Percentiles rank a stretch among this genome's conserved stretches.
These are phyloP conservation scores for Podaxis pistillaris DNA, from an alignment of 768 basidiomycete species.

Conservation along the genomic window DNA sequence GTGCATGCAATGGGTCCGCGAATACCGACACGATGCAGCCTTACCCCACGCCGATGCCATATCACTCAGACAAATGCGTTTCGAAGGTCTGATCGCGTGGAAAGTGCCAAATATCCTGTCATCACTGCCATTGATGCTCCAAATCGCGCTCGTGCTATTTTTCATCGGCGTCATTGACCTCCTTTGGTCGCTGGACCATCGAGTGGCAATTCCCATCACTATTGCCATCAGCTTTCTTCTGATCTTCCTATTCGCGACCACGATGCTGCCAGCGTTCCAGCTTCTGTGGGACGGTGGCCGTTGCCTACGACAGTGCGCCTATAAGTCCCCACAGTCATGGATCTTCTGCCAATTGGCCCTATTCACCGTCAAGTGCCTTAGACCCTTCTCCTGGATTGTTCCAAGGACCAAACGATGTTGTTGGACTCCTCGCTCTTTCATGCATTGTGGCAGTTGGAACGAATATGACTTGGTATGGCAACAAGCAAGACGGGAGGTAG, in stretches of 20 bases:
- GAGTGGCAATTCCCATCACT: conserved; percentile 21
- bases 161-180: conserved; percentile 27
- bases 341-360: conserved; percentile 17
- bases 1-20: conserved; percentile 25
- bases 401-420: neutral
- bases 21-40: conserved; percentile 18
- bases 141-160: conserved; percentile 29
- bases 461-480: conserved; percentile 2
- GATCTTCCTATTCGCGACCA: conserved; percentile 22
- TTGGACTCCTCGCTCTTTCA: neutral
- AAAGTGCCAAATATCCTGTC: conserved; percentile 26
- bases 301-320: conserved; percentile 20
- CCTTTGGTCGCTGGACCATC: conserved; percentile 23
- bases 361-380: conserved; percentile 13
- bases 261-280: conserved; percentile 24
- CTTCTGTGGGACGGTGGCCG: neutral
- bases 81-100: conserved; percentile 28
- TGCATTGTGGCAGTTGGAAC: neutral
- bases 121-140: conserved; percentile 28
- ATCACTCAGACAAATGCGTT: conserved; percentile 26
- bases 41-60: conserved; percentile 13
- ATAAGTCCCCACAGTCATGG: conserved; percentile 28
- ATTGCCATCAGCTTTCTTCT: conserved; percentile 21
- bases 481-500: neutral
- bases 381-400: neutral